These are phyloP conservation scores for Apophysomyces trapeziformis DNA, from an alignment of 371 early-diverging fungal species.

Conservation along the genomic window DNA sequence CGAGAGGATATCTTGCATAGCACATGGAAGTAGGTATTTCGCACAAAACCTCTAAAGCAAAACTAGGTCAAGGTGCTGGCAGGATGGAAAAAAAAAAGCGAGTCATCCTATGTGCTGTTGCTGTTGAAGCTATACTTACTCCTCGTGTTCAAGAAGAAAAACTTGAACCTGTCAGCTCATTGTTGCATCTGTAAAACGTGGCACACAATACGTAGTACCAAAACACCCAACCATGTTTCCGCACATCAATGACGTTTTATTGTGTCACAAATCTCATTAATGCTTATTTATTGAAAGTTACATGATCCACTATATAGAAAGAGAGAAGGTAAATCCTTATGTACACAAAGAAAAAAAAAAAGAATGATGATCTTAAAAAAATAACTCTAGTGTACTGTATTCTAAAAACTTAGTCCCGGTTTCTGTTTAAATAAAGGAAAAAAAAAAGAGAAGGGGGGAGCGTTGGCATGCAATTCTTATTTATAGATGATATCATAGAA, in stretches of 20 bases:
- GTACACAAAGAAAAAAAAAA: conserved; percentile 4
- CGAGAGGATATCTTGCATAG: too few species aligned
- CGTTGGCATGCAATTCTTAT: not conserved
- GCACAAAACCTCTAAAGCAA: too few species aligned
- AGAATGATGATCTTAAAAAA: conserved; percentile 5
- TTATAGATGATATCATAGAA: not conserved
- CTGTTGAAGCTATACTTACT: not conserved
- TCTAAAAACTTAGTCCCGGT: conserved; percentile 4
- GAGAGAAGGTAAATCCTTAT: not conserved
- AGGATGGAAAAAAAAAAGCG: too few species aligned
- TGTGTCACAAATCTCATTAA: conserved; percentile 5
- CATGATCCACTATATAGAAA: not conserved
- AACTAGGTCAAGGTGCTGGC: too few species aligned
- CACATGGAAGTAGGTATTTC: too few species aligned
- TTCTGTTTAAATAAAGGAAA: not conserved
- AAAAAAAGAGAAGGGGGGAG: not conserved
- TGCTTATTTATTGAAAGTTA: conserved; percentile 6
- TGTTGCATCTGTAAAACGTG: not conserved
- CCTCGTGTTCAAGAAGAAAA: not conserved
- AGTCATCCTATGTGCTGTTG: too few species aligned
- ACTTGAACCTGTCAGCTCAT: not conserved
- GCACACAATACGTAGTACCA: conserved; percentile 2
- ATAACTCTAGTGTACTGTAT: conserved; percentile 1
- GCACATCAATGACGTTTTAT: conserved; percentile 7
- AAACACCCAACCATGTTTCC: not conserved